Evolutionary conservation across 2,329 filamentous ascomycete species (phyloP).

Genomic region (Xylaria sp.): DNA sequence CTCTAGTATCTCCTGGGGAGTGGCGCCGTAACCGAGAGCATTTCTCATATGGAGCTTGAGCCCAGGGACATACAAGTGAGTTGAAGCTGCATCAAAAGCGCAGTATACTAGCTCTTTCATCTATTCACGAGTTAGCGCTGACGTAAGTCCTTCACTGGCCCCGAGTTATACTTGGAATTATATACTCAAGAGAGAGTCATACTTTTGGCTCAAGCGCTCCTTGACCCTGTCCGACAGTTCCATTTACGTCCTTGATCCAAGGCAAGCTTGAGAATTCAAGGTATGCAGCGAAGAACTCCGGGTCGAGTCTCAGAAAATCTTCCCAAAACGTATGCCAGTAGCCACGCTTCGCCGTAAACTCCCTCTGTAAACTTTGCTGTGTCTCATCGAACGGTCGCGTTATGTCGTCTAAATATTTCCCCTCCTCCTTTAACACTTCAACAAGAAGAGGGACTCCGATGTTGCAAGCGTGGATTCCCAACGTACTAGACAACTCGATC

Average conservation of each 20-base stretch:
- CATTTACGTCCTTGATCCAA: constrained; percentile 50
- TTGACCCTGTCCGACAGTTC: constrained; percentile 25
- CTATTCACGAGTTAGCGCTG: constrained; percentile 31
- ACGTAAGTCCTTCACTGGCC: neutral
- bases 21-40: constrained; percentile 58
- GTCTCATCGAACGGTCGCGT: constrained; percentile 51
- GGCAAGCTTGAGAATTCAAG: constrained; percentile 58
- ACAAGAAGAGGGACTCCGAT: constrained; percentile 59
- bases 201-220: constrained; percentile 58
- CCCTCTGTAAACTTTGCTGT: constrained; percentile 53
- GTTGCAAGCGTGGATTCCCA: constrained; percentile 61
- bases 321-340: constrained; percentile 61
- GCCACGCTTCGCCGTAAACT: constrained; percentile 58
- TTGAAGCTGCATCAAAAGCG: constrained; percentile 60
- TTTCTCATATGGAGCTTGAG: constrained; percentile 62
- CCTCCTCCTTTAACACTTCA: constrained; percentile 59
- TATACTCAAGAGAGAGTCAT: neutral
- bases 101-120: constrained; percentile 61
- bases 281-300: constrained; percentile 61
- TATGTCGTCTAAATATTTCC: constrained; percentile 45
- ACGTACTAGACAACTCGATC: constrained; percentile 56
- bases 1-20: constrained; percentile 60
- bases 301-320: constrained; percentile 56
- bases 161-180: neutral
- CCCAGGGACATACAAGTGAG: constrained; percentile 59